phyloP scores from a whole-genome alignment of 2,329 filamentous ascomycete species.

The Colletotrichum cuscutae region DNA sequence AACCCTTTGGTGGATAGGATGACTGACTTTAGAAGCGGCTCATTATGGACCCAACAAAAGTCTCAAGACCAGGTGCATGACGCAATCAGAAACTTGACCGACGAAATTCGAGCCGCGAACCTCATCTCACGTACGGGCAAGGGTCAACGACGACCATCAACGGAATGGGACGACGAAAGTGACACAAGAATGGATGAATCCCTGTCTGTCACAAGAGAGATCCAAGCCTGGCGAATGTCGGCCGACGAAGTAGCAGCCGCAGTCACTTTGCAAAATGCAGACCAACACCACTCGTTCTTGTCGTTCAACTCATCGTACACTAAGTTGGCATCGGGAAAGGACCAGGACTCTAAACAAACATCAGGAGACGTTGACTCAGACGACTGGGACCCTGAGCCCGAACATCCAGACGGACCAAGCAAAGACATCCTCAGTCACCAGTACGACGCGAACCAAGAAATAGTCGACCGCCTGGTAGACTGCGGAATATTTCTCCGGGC shows the following conservation, averaged over 20 bases:
- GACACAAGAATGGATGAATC: conserved; percentile 23
- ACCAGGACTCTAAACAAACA: not conserved
- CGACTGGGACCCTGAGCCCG: conserved; percentile 41
- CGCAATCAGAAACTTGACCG: conserved; percentile 40
- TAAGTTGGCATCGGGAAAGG: not conserved
- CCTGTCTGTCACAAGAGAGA: conserved; percentile 36
- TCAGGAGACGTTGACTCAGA: conserved; percentile 23
- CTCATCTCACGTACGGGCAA: conserved; percentile 27
- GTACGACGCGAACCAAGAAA: conserved; percentile 39
- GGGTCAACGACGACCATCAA: not conserved
- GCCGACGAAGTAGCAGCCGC: conserved; percentile 41
- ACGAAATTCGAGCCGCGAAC: conserved; percentile 36
- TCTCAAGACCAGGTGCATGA: conserved; percentile 41
- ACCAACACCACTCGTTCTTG: conserved; percentile 2
- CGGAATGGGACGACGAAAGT: conserved; percentile 31
- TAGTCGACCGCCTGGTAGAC: conserved; percentile 37
- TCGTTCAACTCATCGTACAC: conserved; percentile 3
- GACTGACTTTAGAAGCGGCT: conserved; percentile 30
- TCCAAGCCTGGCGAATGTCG: conserved; percentile 40
- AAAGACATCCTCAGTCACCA: conserved; percentile 37
- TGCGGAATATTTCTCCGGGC: conserved; percentile 39
- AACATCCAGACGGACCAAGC: conserved; percentile 34
- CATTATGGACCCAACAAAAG: conserved; percentile 37
- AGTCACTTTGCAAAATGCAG: conserved; percentile 36
- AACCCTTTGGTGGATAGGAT: no score